phyloP scores from a whole-genome alignment of 257 asterid species.

The Gentiana straminea region DNA sequence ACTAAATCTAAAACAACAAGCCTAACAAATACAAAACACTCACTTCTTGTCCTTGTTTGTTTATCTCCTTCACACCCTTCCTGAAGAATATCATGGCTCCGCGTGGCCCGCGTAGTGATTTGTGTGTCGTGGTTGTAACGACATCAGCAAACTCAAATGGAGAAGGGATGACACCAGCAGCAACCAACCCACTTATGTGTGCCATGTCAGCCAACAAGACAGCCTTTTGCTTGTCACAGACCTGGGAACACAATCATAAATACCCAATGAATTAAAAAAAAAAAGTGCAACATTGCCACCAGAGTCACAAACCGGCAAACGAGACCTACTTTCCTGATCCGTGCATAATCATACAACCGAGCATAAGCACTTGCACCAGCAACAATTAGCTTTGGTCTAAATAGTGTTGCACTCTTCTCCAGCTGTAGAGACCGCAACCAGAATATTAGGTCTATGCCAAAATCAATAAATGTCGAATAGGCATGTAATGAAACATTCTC shows the following conservation, averaged over 20 bases:
- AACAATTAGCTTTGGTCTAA: conserved; percentile 87
- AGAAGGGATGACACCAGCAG: conserved; percentile 96
- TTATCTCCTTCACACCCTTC: conserved; percentile 81
- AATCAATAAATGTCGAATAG: too few relatives aligned
- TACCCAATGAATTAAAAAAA: neutral
- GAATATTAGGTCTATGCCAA: neutral
- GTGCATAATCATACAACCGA: conserved; percentile 81
- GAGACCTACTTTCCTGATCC: conserved; percentile 65
- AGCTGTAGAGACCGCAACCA: conserved; percentile 39
- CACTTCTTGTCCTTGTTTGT: conserved; percentile 88
- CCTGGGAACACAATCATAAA: conserved; percentile 37
- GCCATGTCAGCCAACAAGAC: conserved; percentile 96
- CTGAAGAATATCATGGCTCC: conserved; percentile 98
- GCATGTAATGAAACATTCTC: too few relatives aligned
- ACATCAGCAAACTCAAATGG: conserved; percentile 95
- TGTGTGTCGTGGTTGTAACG: conserved; percentile 96
- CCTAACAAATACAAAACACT: conserved; percentile 14
- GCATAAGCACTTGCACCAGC: conserved; percentile 99
- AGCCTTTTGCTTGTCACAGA: conserved; percentile 88
- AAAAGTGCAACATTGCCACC: neutral
- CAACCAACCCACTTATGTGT: conserved; percentile 96
- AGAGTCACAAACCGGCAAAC: neutral
- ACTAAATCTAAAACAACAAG: too few relatives aligned
- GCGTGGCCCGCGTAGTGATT: conserved; percentile 93
- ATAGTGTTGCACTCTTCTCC: conserved; percentile 89